Base-by-base conservation (phyloP, 371 early-diverging fungal genomes). In the Mortierella sp. region DNA sequence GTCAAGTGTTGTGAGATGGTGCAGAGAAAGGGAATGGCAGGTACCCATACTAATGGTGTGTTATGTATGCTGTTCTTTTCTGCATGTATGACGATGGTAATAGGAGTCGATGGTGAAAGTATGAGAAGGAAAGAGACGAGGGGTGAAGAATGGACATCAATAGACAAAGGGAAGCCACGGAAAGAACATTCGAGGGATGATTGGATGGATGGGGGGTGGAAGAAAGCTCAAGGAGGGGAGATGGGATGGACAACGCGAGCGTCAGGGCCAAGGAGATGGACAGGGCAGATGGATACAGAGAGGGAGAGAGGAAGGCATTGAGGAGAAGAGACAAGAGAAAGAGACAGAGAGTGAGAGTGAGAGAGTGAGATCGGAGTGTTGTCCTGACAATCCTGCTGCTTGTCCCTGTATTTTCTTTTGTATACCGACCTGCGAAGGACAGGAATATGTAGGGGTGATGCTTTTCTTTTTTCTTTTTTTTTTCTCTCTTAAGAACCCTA, bases 201-300 rank as follows among this genome's bases (percentile, higher is more conserved):
- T n/a, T 14, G 55, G 44, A 74, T 31, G 26, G 3, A 71, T 54
- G 45, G 28, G 47, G 28, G 26, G 34, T 2, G 3, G 26, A 57
- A 65, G 34, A 6, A 72, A 47, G 42, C 16, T 16, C 7, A 24
- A 24, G 50, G 42, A 28, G n/a, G 4, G 38, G 9, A 1, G 9
- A 54, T 38, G n/a, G 9, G 44, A 65, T 52, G 47, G 68, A 68
- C n/a, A 68, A 42, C 34, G 60, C 71, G 60, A 75, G 60, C 47
- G 54, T 42, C n/a, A 47, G 44, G 34, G 26, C n/a, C 48, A 70
- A 70, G 38, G 68, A 31, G 26, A 52, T 31, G 52, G n/a, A 8
- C 9, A 76, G 38, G 52, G 50, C n/a, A 42, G 34, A 42, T 42
- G 63, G 45, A 21, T n/a, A n/a, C n/a, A 47, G 38, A 55, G 10